Base-by-base conservation (phyloP, 305 asterid genomes). In the Fraxinus latifolia region DNA sequence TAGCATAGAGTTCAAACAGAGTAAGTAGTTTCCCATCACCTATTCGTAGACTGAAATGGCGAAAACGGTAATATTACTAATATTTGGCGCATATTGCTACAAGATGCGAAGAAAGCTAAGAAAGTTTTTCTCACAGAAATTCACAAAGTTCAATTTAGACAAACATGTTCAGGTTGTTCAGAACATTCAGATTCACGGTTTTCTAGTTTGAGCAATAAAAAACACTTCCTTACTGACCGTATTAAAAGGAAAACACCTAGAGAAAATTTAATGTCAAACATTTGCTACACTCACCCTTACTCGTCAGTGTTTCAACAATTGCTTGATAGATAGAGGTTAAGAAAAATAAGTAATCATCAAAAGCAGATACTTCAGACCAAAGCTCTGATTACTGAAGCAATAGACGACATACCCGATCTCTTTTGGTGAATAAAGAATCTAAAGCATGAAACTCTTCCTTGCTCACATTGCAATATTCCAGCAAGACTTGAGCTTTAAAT, bases 391-490 rank as follows among this genome's bases (percentile, higher is more conserved):
- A 74, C 34, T 27, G 25, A 47, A 76, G 77, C 3, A 75, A 82
- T 7, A 44, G 81, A 80, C 67, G 78, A 7, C 8, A 67, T 67
- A 88, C 89, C 92, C 83, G 84, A 82, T 86, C 89, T 70, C 68
- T 81, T 77, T 84, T 83, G 29, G 76, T 31, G 79, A 81, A 83
- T 67, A 87, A 83, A 78, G 82, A 83, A 80, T 84, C 85, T 72
- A 89, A 86, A 77, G 85, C 80, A 82, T 83, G 80, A 83, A 89
- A 78, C 81, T 88, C 88, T 75, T 88, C 92, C 87, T 82, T 83
- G 88, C 91, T 88, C 79, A 83, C 91, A 82, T 87, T 88, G 87
- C 91, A 87, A 80, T 80, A 82, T 80, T 89, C 87, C 25, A 78
- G 85, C 33, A 86, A 83, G 81, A 80, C 83, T 79, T 79, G 82